Evolutionary conservation across 768 basidiomycete genomes (phyloP).

Genomic region (Amylocystis lapponica): DNA sequence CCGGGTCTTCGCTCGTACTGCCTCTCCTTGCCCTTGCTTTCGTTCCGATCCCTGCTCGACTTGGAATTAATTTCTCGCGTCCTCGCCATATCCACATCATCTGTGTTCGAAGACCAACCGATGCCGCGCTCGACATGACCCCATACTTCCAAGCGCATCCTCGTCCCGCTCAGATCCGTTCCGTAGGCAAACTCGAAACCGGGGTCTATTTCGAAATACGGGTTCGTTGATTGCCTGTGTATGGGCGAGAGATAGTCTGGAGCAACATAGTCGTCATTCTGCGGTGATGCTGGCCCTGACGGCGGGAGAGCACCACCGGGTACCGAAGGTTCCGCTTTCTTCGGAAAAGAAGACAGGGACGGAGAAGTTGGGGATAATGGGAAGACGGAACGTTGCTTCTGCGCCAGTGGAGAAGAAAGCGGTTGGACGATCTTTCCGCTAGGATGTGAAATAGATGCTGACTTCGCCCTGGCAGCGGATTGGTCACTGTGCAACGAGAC

Average conservation of each 20-base stretch:
- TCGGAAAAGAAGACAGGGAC: neutral
- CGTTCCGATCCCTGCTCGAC: too few relatives aligned
- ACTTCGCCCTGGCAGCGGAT: constrained; percentile 4
- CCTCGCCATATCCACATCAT: constrained; percentile 10
- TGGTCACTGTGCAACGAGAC: neutral
- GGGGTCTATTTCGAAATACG: constrained; percentile 59
- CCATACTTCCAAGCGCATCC: constrained; percentile 55
- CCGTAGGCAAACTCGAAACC: constrained; percentile 48
- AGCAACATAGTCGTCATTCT: neutral
- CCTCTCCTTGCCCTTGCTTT: constrained; percentile 9
- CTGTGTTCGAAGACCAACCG: constrained; percentile 14
- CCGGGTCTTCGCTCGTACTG: neutral
- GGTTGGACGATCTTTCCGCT: constrained; percentile 2
- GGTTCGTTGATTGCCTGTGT: constrained; percentile 82
- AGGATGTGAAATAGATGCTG: constrained; percentile 9
- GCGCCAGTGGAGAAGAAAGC: constrained; percentile 15
- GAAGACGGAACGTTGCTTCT: constrained; percentile 6
- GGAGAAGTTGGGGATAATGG: constrained; percentile 6
- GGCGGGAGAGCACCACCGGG: neutral
- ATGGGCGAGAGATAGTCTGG: constrained; percentile 76
- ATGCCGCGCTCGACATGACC: constrained; percentile 28
- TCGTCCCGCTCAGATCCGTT: constrained; percentile 47
- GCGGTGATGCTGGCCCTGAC: neutral
- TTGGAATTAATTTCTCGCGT: too few relatives aligned
- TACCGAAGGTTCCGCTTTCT: neutral